Evolutionary conservation across 2,329 filamentous ascomycete genomes (phyloP).

Genomic region (Stagonosporopsis tanaceti): DNA sequence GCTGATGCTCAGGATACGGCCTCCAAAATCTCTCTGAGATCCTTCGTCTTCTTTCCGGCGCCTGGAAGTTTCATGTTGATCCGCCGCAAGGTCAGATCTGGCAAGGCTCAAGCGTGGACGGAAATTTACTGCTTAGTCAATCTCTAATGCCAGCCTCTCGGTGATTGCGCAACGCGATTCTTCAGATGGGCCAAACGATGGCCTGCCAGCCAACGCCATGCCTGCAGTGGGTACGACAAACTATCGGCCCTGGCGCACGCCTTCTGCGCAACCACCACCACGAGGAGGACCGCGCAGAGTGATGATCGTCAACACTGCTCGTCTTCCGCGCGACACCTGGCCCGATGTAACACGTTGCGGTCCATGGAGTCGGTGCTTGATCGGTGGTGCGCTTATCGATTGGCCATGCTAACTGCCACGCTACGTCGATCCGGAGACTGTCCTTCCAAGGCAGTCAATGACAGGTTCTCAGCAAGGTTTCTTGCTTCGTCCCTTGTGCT

Average conservation of each 20-base stretch:
- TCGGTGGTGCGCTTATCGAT: slow-evolving; percentile 46
- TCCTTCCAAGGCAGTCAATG: slow-evolving; percentile 40
- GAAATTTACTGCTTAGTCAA: slow-evolving; percentile 21
- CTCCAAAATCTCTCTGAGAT: slow-evolving; percentile 40
- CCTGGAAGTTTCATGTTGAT: slow-evolving; percentile 45
- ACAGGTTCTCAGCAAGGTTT: slow-evolving; percentile 43
- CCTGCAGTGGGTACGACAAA: slow-evolving; percentile 26
- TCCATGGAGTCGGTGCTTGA: slow-evolving; percentile 32
- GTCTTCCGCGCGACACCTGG: slow-evolving; percentile 24
- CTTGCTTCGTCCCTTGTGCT: slow-evolving; percentile 34
- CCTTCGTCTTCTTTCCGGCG: slow-evolving; percentile 43
- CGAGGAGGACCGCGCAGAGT: slow-evolving; percentile 29
- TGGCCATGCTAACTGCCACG: slow-evolving; percentile 45
- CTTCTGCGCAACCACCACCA: slow-evolving; percentile 23
- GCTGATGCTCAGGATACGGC: slow-evolving; percentile 29
- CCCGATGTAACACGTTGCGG: slow-evolving; percentile 34
- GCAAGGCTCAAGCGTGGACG: slow-evolving; percentile 41
- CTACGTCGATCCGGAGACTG: slow-evolving; percentile 46
- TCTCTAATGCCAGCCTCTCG: slow-evolving; percentile 45
- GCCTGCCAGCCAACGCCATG: slow-evolving; percentile 27
- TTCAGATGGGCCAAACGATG: slow-evolving; percentile 19
- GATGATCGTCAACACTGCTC: slow-evolving; percentile 27
- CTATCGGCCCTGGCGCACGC: slow-evolving; percentile 28
- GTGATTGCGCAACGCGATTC: slow-evolving; percentile 50
- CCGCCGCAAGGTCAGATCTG: slow-evolving; percentile 36